Evolutionary conservation across 371 early-diverging fungal genomes (phyloP).

Genomic region (Apophysomyces variabilis): DNA sequence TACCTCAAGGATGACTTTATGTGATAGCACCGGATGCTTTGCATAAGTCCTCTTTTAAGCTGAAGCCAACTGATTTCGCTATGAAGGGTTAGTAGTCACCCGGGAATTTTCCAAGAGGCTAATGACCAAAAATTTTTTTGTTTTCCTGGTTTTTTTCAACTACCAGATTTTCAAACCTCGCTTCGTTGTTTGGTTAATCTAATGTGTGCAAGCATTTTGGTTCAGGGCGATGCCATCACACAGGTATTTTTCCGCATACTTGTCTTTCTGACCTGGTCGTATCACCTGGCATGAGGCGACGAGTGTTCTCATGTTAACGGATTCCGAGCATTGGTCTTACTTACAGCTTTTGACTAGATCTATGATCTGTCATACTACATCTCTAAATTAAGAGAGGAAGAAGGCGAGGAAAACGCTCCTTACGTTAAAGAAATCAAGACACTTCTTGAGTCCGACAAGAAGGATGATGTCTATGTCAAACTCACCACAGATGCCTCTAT

Average conservation of each 20-base stretch:
- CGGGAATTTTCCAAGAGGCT: too few relatives aligned
- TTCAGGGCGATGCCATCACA: slow-evolving; percentile 30
- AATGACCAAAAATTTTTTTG: slow-evolving; percentile 8
- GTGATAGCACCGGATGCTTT: too few relatives aligned
- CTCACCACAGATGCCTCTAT: slow-evolving; percentile 65
- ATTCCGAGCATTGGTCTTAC: not conserved
- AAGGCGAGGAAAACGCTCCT: slow-evolving; percentile 52
- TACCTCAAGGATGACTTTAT: too few relatives aligned
- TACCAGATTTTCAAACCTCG: not conserved
- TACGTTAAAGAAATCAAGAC: slow-evolving; percentile 55
- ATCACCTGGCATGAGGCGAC: not conserved
- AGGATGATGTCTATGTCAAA: slow-evolving; percentile 56
- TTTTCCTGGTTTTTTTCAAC: not conserved
- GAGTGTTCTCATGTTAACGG: slow-evolving; percentile 1
- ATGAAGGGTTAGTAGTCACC: too few relatives aligned
- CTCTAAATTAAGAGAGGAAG: slow-evolving; percentile 60
- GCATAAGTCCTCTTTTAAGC: too few relatives aligned
- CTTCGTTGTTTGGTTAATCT: slow-evolving; percentile 13
- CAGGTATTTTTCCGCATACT: slow-evolving; percentile 25
- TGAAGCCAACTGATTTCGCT: too few relatives aligned
- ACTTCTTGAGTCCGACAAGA: slow-evolving; percentile 65
- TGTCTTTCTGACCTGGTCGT: not conserved
- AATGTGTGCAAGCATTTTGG: slow-evolving; percentile 35
- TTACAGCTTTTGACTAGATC: slow-evolving; percentile 38
- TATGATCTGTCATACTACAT: slow-evolving; percentile 63